A percentile compares a stretch with the other conserved stretches of the same genome.
Conservation (phyloP, 768 basidiomycete genomes). For the Paxillus rubicundulus region DNA sequence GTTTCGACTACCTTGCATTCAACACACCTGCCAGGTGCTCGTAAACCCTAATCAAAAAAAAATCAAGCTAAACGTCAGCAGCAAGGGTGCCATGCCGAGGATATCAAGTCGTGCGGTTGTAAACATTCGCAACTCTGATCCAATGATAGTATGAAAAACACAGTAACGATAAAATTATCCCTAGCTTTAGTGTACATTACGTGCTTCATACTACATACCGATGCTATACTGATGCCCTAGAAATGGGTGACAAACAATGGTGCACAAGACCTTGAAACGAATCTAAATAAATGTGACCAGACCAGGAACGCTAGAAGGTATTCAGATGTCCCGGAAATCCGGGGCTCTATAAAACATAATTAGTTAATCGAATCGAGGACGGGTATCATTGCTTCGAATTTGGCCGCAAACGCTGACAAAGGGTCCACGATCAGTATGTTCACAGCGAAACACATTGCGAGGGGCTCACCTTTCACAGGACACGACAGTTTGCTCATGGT, state of each 20-base stretch:
- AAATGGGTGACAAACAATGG: background rate
- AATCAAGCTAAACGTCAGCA: too few species aligned
- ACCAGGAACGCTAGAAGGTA: background rate
- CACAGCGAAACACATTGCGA: background rate
- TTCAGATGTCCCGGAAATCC: background rate
- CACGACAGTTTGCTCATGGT: conserved; percentile 17
- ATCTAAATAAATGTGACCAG: background rate
- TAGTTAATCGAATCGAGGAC: conserved; percentile 20
- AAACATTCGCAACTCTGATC: too few species aligned
- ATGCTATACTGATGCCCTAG: background rate
- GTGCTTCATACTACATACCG: background rate
- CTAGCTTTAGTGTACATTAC: background rate
- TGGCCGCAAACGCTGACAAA: conserved; percentile 18
- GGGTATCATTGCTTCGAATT: conserved; percentile 25
- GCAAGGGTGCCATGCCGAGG: too few species aligned
- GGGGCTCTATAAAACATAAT: background rate
- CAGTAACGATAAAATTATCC: too few species aligned
- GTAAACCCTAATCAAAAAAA: too few species aligned
- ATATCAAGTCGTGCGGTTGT: too few species aligned
- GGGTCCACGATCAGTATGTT: background rate
- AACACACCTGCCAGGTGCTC: too few species aligned
- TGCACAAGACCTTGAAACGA: background rate
- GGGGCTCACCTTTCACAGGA: conserved; percentile 20
- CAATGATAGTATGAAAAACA: too few species aligned
- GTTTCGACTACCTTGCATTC: too few species aligned